Percentiles rank a stretch among this genome's conserved stretches.
phyloP scores from a whole-genome alignment of 2,329 filamentous ascomycete genomes.

The Paecilomyces dactylethromorphus region DNA sequence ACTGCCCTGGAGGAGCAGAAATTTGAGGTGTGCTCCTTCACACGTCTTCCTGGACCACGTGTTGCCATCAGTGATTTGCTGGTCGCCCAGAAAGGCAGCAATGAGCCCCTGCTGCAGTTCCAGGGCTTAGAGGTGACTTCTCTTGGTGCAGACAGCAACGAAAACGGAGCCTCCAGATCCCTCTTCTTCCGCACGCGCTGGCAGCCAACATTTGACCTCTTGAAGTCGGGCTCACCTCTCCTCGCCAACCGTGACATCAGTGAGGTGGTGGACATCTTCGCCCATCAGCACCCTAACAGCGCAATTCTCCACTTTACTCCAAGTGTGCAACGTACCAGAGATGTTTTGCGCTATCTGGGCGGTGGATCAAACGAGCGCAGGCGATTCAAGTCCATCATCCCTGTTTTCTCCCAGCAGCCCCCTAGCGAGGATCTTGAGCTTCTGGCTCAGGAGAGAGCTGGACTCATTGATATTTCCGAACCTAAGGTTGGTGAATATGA shows the following conservation, averaged over 20 bases:
- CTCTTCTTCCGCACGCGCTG: constrained; percentile 14
- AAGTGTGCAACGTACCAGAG: background rate
- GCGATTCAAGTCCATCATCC: background rate
- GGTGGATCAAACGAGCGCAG: background rate
- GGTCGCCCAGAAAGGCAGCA: constrained; percentile 8
- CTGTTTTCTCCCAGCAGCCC: background rate
- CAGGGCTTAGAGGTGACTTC: constrained; percentile 13
- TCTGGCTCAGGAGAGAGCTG: background rate
- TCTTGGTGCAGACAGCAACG: constrained; percentile 10
- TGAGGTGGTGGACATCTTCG: constrained; percentile 4
- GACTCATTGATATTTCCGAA: background rate
- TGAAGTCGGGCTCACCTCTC: constrained; percentile 1
- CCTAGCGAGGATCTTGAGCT: background rate
- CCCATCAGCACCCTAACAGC: constrained; percentile 3
- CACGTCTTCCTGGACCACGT: constrained; percentile 11
- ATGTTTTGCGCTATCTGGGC: background rate
- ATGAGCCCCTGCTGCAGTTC: constrained; percentile 11
- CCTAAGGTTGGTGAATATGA: background rate
- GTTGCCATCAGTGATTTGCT: constrained; percentile 11
- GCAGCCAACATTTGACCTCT: constrained; percentile 12
- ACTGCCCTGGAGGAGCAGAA: constrained; percentile 5
- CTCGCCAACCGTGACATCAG: constrained; percentile 5
- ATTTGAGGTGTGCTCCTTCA: constrained; percentile 8
- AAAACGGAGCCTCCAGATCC: constrained; percentile 5
- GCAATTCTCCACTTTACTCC: background rate